These are phyloP conservation scores for Peronospora destructor DNA, from an alignment of 352 stramenopile genomes.

Conservation along the genomic window DNA sequence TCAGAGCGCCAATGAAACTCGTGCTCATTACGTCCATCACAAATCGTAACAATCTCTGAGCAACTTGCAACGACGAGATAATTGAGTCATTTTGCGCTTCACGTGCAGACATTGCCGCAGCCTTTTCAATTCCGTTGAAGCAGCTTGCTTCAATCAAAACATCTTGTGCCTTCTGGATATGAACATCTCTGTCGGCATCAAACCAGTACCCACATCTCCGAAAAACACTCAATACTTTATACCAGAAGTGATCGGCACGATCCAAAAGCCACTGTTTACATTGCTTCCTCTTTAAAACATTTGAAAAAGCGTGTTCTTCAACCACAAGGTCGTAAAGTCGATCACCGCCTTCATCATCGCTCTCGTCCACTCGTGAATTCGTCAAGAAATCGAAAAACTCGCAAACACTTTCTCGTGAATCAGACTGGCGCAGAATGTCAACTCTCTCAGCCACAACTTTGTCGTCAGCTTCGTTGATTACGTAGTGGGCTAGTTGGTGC, in stretches of 20 bases:
- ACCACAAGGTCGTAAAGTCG: conserved; percentile 2
- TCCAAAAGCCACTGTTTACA: not conserved
- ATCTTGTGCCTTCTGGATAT: conserved; percentile 41
- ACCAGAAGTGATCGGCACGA: conserved; percentile 27
- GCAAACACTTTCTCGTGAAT: conserved; percentile 6
- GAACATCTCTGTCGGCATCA: conserved; percentile 18
- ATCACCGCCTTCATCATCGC: not conserved
- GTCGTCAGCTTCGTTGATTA: conserved; percentile 1
- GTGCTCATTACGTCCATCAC: conserved; percentile 40
- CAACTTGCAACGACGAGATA: conserved; percentile 6
- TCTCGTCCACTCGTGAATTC: not conserved
- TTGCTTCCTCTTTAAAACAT: not conserved
- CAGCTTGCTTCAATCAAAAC: conserved; percentile 26
- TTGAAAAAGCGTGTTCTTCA: not conserved
- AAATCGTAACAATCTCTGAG: conserved; percentile 40
- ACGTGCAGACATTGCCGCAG: not conserved
- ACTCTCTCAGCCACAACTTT: not conserved
- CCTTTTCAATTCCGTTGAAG: conserved; percentile 26
- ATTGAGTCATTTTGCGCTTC: not conserved
- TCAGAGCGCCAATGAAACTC: conserved; percentile 51
- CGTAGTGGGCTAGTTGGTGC: not conserved
- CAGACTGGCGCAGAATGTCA: conserved; percentile 4
- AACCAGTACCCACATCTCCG: conserved; percentile 39
- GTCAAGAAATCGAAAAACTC: conserved; percentile 25
- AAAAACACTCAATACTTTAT: conserved; percentile 26